Conservation (phyloP, 768 basidiomycete species). For the Thelephora ganbajun region DNA sequence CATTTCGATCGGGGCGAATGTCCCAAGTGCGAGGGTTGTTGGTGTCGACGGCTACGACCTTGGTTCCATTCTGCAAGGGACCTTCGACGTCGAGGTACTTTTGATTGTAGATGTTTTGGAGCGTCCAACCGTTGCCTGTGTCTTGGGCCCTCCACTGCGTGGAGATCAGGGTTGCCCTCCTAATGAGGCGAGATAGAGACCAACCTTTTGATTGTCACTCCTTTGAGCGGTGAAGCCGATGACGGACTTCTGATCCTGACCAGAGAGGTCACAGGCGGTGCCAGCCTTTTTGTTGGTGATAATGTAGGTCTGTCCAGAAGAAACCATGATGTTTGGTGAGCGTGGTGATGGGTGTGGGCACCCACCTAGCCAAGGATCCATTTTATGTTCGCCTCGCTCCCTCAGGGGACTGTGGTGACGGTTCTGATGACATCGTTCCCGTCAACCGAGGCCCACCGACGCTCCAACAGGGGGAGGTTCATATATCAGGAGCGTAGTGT, state of each 20-base stretch:
- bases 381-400: too few species aligned
- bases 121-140: constrained; percentile 18
- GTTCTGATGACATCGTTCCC: too few species aligned
- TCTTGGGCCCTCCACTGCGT: constrained; percentile 31
- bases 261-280: constrained; percentile 43
- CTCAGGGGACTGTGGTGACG: too few species aligned
- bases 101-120: constrained; percentile 28
- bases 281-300: constrained; percentile 38
- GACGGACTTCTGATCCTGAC: constrained; percentile 32
- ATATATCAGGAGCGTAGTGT: too few species aligned
- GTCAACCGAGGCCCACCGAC: too few species aligned
- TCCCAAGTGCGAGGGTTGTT: constrained; percentile 28
- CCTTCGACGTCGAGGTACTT: constrained; percentile 25
- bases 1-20: constrained; percentile 30
- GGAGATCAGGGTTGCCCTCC: background rate
- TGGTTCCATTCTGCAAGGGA: constrained; percentile 22
- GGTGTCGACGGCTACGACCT: constrained; percentile 21
- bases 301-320: constrained; percentile 25
- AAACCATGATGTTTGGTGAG: too few species aligned
- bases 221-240: constrained; percentile 31
- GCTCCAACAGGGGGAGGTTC: too few species aligned
- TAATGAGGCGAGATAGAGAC: too few species aligned
- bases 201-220: constrained; percentile 34
- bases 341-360: too few species aligned
- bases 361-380: too few species aligned